Evolutionary conservation across 2,329 filamentous ascomycete genomes (phyloP).

Genomic region (Aspergillus versicolor): DNA sequence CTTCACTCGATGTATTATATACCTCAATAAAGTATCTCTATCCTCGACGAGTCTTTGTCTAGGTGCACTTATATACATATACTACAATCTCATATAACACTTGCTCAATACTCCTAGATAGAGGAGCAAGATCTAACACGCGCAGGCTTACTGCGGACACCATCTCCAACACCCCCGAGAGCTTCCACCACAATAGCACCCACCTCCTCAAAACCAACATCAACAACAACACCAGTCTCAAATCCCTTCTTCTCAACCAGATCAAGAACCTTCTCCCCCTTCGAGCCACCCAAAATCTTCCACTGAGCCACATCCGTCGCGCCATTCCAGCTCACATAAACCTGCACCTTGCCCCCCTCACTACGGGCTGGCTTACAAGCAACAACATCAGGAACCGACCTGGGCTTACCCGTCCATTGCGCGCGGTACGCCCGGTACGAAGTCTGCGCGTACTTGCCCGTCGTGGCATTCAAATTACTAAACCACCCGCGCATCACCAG

Average conservation of each 20-base stretch:
- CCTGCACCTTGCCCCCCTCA: not conserved
- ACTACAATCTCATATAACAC: too few species aligned
- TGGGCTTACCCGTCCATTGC: slow-evolving; percentile 22
- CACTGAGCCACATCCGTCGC: slow-evolving; percentile 1
- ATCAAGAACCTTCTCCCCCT: not conserved
- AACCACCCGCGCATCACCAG: slow-evolving; percentile 34
- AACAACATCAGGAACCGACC: not conserved
- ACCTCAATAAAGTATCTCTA: not conserved
- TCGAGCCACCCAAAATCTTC: not conserved
- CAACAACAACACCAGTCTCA: slow-evolving; percentile 4
- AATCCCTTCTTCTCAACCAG: slow-evolving; percentile 4
- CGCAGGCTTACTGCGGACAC: not conserved
- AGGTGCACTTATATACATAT: too few species aligned
- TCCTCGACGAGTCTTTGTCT: too few species aligned
- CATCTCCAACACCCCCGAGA: slow-evolving; percentile 20
- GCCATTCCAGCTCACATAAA: slow-evolving; percentile 10
- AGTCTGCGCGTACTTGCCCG: slow-evolving; percentile 1
- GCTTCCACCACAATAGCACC: slow-evolving; percentile 19
- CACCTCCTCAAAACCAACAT: not conserved
- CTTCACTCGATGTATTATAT: not conserved
- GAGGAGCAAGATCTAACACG: not conserved
- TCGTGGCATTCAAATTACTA: slow-evolving; percentile 19
- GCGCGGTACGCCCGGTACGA: slow-evolving; percentile 31
- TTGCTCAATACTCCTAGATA: too few species aligned
- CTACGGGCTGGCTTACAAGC: not conserved